phyloP scores from a whole-genome alignment of 805 yeast genomes.

The Yamadazyma sp. region DNA sequence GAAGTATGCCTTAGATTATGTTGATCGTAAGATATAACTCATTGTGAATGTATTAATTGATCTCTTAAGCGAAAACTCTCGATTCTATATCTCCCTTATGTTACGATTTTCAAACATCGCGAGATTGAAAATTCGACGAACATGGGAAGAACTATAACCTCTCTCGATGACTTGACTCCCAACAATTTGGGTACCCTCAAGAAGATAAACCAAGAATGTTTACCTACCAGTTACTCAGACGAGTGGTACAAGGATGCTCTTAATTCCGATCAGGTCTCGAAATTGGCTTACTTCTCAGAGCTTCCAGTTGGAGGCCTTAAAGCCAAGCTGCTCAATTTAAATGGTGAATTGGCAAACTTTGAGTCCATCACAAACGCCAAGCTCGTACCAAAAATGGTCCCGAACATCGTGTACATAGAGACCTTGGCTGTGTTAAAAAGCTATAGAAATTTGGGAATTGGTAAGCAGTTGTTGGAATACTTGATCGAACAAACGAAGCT shows the following conservation, averaged over 20 bases:
- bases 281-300: slow-evolving; percentile 67
- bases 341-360: slow-evolving; percentile 22
- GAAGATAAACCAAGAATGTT: slow-evolving; percentile 50
- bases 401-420: slow-evolving; percentile 62
- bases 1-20: too few relatives aligned
- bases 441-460: slow-evolving; percentile 64
- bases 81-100: too few relatives aligned
- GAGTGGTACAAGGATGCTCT: slow-evolving; percentile 52
- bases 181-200: slow-evolving; percentile 61
- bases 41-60: too few relatives aligned
- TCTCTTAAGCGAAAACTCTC: too few relatives aligned
- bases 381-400: slow-evolving; percentile 30
- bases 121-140: not conserved
- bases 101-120: too few relatives aligned
- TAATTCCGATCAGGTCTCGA: slow-evolving; percentile 49
- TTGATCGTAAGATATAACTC: too few relatives aligned
- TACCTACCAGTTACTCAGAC: slow-evolving; percentile 54
- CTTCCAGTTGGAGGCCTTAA: slow-evolving; percentile 79
- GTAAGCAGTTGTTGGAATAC: slow-evolving; percentile 54
- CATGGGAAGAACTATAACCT: slow-evolving; percentile 42
- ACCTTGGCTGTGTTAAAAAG: slow-evolving; percentile 65
- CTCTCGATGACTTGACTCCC: slow-evolving; percentile 57
- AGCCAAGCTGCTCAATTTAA: slow-evolving; percentile 49
- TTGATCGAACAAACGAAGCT: slow-evolving; percentile 56
- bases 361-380: slow-evolving; percentile 31